A percentile compares a stretch with the other conserved stretches of the same genome.
Evolutionary conservation across 2,329 filamentous ascomycete genomes (phyloP).

Genomic region (Grosmannia huntii): DNA sequence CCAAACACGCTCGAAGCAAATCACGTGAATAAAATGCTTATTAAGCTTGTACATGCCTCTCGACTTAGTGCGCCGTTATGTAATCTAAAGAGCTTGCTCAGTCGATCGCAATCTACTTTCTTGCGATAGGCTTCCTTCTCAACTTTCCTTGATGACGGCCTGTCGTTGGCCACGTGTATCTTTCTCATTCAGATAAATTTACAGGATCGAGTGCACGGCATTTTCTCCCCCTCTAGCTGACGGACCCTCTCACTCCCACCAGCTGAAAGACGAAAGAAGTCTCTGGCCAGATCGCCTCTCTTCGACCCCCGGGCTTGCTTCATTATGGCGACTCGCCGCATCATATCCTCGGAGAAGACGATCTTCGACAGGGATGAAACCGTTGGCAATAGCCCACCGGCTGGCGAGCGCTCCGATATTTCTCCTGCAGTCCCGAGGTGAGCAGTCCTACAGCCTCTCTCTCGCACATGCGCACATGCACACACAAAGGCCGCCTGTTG

Average conservation of each 20-base stretch:
- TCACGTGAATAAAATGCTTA: too few relatives aligned
- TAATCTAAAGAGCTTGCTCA: too few relatives aligned
- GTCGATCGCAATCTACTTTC: too few relatives aligned
- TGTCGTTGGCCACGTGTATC: too few relatives aligned
- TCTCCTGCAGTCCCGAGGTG: constrained; percentile 74
- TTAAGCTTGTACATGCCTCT: too few relatives aligned
- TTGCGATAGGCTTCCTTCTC: neutral
- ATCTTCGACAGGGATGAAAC: constrained; percentile 47
- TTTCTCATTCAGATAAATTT: too few relatives aligned
- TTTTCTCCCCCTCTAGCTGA: too few relatives aligned
- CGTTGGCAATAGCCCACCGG: constrained; percentile 24
- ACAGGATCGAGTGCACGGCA: too few relatives aligned
- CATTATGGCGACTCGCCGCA: constrained; percentile 57
- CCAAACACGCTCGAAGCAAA: too few relatives aligned
- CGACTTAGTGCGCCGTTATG: too few relatives aligned
- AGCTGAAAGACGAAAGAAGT: too few relatives aligned
- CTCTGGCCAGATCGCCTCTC: neutral
- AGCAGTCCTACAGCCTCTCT: neutral
- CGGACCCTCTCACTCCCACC: too few relatives aligned
- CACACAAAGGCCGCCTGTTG: neutral
- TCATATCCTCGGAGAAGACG: constrained; percentile 52
- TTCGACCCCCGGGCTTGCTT: neutral
- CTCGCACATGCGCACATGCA: neutral
- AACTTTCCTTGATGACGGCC: neutral
- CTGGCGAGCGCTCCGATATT: constrained; percentile 53